These are phyloP conservation scores for Kurtzmaniella quercitrusa DNA, from an alignment of 1,139 yeast genomes.

Conservation along the genomic window DNA sequence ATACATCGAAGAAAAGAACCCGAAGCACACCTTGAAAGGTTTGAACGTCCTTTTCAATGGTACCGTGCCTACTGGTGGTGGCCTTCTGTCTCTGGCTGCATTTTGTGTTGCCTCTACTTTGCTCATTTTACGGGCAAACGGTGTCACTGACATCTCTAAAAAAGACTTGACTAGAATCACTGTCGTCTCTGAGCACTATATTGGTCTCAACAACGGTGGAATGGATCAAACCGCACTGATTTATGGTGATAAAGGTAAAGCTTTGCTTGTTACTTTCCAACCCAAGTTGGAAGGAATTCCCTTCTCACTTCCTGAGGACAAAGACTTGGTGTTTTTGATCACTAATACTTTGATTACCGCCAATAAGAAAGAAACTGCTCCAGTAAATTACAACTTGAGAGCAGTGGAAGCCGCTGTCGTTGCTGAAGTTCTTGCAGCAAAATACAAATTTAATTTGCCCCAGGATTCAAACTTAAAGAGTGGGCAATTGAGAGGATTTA, in stretches of 20 bases:
- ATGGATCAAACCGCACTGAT: constrained; percentile 77
- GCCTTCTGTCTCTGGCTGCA: constrained; percentile 70
- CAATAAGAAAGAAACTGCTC: constrained; percentile 68
- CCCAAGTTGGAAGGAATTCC: constrained; percentile 57
- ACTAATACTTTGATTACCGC: constrained; percentile 62
- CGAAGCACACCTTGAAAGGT: constrained; percentile 33
- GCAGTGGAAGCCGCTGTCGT: constrained; percentile 69
- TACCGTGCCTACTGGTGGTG: constrained; percentile 70
- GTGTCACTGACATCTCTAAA: constrained; percentile 40
- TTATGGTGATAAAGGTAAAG: constrained; percentile 59
- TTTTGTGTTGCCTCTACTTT: constrained; percentile 65
- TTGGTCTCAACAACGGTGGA: constrained; percentile 75
- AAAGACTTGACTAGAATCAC: constrained; percentile 56
- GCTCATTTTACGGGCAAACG: constrained; percentile 54
- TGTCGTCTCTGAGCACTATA: constrained; percentile 65
- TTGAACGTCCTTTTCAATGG: constrained; percentile 57
- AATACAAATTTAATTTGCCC: constrained; percentile 38
- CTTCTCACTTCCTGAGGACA: constrained; percentile 48
- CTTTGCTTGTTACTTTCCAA: constrained; percentile 57
- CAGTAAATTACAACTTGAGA: constrained; percentile 62
- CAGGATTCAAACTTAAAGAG: constrained; percentile 54
- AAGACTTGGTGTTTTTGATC: constrained; percentile 51
- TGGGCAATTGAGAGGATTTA: constrained; percentile 64
- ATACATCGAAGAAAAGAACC: constrained; percentile 34
- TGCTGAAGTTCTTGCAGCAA: constrained; percentile 52